Percentiles rank a stretch among this genome's conserved stretches.
Conservation (phyloP, 1,284 basidiomycete species). For the Ustilago xerochloae region DNA sequence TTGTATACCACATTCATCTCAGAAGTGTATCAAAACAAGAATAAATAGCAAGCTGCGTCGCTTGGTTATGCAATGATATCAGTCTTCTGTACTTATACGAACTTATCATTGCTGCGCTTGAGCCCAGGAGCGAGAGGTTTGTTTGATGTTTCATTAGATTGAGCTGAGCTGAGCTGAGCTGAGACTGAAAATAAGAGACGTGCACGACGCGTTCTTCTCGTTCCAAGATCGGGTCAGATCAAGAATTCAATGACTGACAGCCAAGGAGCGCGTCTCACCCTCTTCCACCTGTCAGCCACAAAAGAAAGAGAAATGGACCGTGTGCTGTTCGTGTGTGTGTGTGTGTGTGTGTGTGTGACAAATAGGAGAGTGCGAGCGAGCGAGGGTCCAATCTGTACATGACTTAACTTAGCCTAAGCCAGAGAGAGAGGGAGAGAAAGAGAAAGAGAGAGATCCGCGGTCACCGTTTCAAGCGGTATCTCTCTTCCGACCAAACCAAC, state of each 20-base stretch:
- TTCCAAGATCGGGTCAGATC: no score
- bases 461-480: conserved; percentile 10
- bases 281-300: no score
- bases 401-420: background rate
- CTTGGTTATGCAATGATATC: no score
- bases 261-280: background rate
- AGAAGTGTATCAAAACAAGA: background rate
- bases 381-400: conserved; percentile 1
- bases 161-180: background rate
- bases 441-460: conserved; percentile 6
- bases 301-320: no score
- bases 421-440: no score
- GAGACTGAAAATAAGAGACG: background rate
- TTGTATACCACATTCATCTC: background rate
- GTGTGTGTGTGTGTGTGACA: background rate
- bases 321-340: no score
- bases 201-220: background rate
- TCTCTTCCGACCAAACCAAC: conserved; percentile 1
- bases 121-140: no score
- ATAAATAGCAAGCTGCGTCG: no score
- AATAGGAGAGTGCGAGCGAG: no score
- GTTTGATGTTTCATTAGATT: background rate
- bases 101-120: no score
- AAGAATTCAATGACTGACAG: no score
- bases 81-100: no score